A percentile compares a stretch with the other conserved stretches of the same genome.
Evolutionary conservation across 2,329 filamentous ascomycete species (phyloP).

Genomic region (Orbilia ellipsospora): DNA sequence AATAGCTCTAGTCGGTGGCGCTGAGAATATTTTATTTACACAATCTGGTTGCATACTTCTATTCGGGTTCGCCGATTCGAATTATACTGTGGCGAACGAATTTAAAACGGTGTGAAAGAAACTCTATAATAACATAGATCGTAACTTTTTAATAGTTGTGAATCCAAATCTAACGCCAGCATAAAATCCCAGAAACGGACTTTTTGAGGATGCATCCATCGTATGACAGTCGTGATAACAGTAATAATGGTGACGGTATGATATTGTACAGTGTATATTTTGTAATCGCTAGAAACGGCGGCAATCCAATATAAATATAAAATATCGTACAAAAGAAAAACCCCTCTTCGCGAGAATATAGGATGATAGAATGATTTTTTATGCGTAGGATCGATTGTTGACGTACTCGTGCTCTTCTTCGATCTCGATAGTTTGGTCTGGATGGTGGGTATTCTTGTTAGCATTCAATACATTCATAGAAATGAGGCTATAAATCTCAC

Average conservation of each 20-base stretch:
- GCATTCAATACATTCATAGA: conserved; percentile 18
- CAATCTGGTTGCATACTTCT: neutral
- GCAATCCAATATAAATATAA: conserved; percentile 13
- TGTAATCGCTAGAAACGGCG: conserved; percentile 19
- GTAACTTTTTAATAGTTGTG: too few relatives aligned
- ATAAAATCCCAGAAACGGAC: too few relatives aligned
- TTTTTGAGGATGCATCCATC: too few relatives aligned
- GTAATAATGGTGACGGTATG: neutral
- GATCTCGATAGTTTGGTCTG: conserved; percentile 59
- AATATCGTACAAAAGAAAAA: conserved; percentile 22
- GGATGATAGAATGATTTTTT: conserved; percentile 1
- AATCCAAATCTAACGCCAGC: too few relatives aligned
- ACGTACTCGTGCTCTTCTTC: conserved; percentile 56
- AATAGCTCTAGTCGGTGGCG: neutral
- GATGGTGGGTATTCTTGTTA: conserved; percentile 14
- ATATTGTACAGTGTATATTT: conserved; percentile 34
- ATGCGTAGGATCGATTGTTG: conserved; percentile 32
- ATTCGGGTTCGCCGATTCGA: too few relatives aligned
- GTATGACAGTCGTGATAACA: too few relatives aligned
- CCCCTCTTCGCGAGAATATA: too few relatives aligned
- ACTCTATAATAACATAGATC: too few relatives aligned
- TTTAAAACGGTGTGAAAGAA: too few relatives aligned
- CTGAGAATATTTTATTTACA: neutral
- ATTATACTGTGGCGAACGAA: too few relatives aligned
- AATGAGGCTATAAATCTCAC: conserved; percentile 40